Percentiles rank a stretch among this genome's conserved stretches.
Conservation (phyloP, 352 stramenopile species). For the Elongisporangium prolatum region DNA sequence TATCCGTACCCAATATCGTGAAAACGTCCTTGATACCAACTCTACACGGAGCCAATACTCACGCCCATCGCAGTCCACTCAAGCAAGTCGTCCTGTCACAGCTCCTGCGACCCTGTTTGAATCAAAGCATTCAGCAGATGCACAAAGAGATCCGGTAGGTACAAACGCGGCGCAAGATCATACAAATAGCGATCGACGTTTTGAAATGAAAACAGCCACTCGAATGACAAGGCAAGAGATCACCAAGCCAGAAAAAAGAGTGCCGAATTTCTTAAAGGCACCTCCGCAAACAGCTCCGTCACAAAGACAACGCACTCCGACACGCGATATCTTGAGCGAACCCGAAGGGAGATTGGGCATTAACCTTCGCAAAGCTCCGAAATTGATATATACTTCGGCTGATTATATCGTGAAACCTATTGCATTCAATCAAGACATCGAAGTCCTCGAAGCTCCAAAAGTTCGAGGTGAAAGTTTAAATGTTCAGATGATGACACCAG, state of each 20-base stretch:
- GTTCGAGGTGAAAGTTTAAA: conserved; percentile 23
- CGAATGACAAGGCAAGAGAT: neutral
- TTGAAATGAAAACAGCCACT: neutral
- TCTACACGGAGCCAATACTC: neutral
- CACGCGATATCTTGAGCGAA: conserved; percentile 25
- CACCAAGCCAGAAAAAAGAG: neutral
- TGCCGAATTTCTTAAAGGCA: neutral
- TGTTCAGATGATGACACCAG: conserved; percentile 31
- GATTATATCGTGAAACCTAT: conserved; percentile 65
- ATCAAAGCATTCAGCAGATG: neutral
- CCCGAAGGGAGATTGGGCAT: conserved; percentile 22
- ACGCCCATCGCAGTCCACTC: neutral
- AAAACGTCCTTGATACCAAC: neutral
- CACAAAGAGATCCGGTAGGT: neutral
- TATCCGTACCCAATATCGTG: neutral
- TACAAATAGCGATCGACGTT: neutral
- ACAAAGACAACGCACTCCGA: neutral
- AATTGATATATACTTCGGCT: conserved; percentile 52
- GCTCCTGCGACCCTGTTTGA: conserved; percentile 8
- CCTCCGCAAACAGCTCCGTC: conserved; percentile 21
- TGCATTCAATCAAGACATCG: conserved; percentile 45
- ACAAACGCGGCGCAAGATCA: neutral
- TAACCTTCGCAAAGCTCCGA: conserved; percentile 37
- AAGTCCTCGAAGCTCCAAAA: conserved; percentile 22
- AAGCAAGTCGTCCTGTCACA: conserved; percentile 12